These are phyloP conservation scores for Diaporthe australafricana DNA, from an alignment of 2,329 filamentous ascomycete species.

Conservation along the genomic window DNA sequence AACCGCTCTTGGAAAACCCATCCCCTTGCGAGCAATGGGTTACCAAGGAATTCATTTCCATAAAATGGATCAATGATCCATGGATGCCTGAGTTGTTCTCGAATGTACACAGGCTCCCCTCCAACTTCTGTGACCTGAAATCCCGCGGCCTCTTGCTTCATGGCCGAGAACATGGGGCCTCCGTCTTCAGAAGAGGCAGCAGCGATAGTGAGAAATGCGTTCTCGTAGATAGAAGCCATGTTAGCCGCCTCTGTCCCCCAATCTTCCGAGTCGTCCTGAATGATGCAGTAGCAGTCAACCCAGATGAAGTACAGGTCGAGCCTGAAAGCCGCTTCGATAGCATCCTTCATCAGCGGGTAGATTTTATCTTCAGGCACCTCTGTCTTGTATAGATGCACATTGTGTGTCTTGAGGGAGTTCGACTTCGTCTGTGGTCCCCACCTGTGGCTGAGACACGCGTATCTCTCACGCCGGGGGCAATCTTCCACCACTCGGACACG, in stretches of 20 bases:
- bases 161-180: neutral
- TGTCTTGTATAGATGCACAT: neutral
- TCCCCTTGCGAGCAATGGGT: neutral
- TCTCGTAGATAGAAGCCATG: neutral
- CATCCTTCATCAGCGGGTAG: neutral
- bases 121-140: neutral
- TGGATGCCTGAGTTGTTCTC: neutral
- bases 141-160: neutral
- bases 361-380: neutral
- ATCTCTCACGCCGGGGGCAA: neutral
- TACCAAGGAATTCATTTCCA: neutral
- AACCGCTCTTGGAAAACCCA: slow-evolving; percentile 24
- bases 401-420: neutral
- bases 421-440: neutral
- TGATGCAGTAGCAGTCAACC: neutral
- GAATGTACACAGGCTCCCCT: neutral
- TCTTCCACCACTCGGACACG: neutral
- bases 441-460: slow-evolving; percentile 5
- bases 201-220: slow-evolving; percentile 11
- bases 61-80: too few species aligned
- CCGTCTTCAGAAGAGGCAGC: neutral
- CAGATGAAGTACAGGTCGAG: neutral
- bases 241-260: neutral
- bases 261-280: neutral
- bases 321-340: neutral